Percentiles rank a stretch among this genome's conserved stretches.
Evolutionary conservation across 2,329 filamentous ascomycete species (phyloP).

Genomic region (Tolypocladium inflatum): DNA sequence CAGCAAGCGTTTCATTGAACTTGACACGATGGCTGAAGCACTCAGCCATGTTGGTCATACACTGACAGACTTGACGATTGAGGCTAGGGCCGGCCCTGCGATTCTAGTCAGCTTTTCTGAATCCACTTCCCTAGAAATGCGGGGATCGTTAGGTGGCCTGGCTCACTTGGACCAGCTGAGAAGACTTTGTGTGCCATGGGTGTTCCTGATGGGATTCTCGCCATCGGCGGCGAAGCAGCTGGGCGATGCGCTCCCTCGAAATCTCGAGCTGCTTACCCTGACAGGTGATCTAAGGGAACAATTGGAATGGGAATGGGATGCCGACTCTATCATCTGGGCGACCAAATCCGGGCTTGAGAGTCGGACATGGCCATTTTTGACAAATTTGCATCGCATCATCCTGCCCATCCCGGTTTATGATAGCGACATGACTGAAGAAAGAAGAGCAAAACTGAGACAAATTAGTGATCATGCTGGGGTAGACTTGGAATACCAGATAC

Average conservation of each 20-base stretch:
- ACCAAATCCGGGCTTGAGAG: background rate
- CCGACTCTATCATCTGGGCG: background rate
- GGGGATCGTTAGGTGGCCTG: background rate
- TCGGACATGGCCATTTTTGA: background rate
- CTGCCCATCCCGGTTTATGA: background rate
- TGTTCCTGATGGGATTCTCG: constrained; percentile 1
- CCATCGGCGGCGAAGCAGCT: background rate
- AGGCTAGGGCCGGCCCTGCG: background rate
- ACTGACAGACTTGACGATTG: background rate
- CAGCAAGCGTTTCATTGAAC: background rate
- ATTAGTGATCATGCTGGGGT: too few relatives aligned
- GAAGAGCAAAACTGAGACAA: too few relatives aligned
- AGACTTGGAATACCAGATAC: too few relatives aligned
- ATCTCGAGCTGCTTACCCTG: background rate
- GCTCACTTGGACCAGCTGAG: background rate
- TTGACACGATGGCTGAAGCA: background rate
- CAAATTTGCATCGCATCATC: background rate
- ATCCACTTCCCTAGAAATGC: background rate
- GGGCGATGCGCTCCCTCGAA: background rate
- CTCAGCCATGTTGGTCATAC: background rate
- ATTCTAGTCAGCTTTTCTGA: background rate
- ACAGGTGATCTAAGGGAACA: background rate
- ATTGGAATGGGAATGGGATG: background rate
- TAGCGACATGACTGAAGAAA: background rate
- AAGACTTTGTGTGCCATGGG: background rate